These are phyloP conservation scores for Chytriomyces sp. DNA, from an alignment of 192 early-diverging fungal species.

Conservation along the genomic window DNA sequence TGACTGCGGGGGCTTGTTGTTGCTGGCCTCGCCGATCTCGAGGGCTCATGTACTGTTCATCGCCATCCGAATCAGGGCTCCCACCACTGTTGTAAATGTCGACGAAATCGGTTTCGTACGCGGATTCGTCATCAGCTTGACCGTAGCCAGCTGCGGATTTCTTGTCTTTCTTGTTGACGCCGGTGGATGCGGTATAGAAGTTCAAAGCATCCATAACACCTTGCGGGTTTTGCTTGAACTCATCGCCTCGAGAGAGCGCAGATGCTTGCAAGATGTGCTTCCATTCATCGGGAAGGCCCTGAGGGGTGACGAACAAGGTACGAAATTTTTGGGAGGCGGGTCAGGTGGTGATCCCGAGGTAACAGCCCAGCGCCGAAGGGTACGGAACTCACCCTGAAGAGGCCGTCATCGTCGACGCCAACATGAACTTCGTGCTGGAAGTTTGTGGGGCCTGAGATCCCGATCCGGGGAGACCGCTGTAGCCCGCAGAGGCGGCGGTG, in stretches of 20 bases:
- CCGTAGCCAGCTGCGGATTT: neutral
- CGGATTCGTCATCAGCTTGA: slow-evolving; percentile 1
- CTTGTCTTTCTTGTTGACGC: neutral
- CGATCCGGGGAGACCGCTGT: slow-evolving; percentile 68
- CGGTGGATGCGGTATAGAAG: slow-evolving; percentile 85
- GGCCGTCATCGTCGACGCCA: slow-evolving; percentile 52
- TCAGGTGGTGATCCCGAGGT: neutral
- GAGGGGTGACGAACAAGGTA: neutral
- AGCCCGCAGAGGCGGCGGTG: neutral
- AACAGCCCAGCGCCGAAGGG: neutral
- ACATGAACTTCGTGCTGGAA: slow-evolving; percentile 83
- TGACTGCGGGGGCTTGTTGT: neutral
- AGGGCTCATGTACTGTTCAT: neutral
- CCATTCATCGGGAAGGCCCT: slow-evolving; percentile 95
- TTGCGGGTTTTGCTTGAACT: slow-evolving; percentile 96
- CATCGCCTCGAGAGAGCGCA: slow-evolving; percentile 92
- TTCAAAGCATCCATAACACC: slow-evolving; percentile 96
- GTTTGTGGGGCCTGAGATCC: slow-evolving; percentile 78
- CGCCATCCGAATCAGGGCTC: neutral
- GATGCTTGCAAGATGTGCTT: slow-evolving; percentile 87
- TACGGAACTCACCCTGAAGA: slow-evolving; percentile 46
- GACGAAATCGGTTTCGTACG: slow-evolving; percentile 12
- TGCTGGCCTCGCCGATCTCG: neutral
- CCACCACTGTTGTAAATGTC: neutral
- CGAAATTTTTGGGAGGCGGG: neutral